phyloP scores from a whole-genome alignment of 192 early-diverging fungal genomes.

The Podila verticillata region DNA sequence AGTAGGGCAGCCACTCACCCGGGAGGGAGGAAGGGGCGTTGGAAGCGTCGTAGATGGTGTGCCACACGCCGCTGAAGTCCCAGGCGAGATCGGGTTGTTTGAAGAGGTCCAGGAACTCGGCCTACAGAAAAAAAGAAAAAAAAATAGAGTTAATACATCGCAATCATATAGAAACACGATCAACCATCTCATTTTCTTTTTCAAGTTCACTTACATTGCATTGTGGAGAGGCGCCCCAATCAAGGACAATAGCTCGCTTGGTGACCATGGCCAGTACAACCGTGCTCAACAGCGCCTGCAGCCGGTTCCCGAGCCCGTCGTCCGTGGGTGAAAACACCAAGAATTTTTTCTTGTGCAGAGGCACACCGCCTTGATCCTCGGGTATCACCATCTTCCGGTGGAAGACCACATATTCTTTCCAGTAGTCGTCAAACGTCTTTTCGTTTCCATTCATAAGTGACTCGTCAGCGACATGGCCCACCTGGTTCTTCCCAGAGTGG shows the following conservation, averaged over 20 bases:
- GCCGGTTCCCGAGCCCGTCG: slow-evolving; percentile 43
- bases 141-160: neutral
- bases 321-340: slow-evolving; percentile 41
- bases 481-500: neutral
- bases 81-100: slow-evolving; percentile 34
- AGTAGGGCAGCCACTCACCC: slow-evolving; percentile 4
- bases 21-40: neutral
- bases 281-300: slow-evolving; percentile 40
- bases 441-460: neutral
- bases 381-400: slow-evolving; percentile 31
- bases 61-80: slow-evolving; percentile 6
- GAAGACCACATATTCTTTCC: slow-evolving; percentile 42
- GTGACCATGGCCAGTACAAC: slow-evolving; percentile 42
- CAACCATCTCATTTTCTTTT: neutral
- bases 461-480: no score
- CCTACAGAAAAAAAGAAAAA: slow-evolving; percentile 13
- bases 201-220: slow-evolving; percentile 49
- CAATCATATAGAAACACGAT: no score
- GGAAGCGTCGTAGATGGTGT: neutral
- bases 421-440: slow-evolving; percentile 29
- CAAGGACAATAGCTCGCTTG: slow-evolving; percentile 34
- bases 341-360: slow-evolving; percentile 27
- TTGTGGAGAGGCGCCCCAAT: slow-evolving; percentile 38
- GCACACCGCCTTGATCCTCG: slow-evolving; percentile 22
- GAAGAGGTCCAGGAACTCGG: slow-evolving; percentile 40